A percentile compares a stretch with the other conserved stretches of the same genome.
phyloP scores from a whole-genome alignment of 1,284 basidiomycete species.

The Microbotryum scabiosae region DNA sequence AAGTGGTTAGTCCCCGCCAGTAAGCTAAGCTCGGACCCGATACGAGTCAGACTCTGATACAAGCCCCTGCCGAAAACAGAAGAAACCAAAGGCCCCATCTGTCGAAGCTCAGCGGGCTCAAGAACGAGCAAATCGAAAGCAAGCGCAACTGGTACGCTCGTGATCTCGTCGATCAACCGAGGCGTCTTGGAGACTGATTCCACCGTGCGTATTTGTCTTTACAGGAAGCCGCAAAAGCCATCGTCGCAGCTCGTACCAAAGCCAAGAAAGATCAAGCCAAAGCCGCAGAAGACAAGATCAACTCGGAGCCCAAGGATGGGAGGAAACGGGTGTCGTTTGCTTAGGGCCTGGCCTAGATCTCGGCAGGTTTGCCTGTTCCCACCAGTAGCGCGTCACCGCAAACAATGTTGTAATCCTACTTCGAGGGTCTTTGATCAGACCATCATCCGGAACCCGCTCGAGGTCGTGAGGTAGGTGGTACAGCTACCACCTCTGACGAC shows the following conservation, averaged over 20 bases:
- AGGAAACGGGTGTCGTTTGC: conserved; percentile 25
- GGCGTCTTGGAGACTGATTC: not conserved
- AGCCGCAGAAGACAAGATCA: not conserved
- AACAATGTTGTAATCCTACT: conserved; percentile 12
- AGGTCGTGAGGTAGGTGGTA: conserved; percentile 65
- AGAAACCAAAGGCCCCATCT: conserved; percentile 1
- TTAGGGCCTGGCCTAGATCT: not conserved
- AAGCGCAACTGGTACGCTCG: conserved; percentile 14
- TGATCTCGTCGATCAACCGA: not conserved
- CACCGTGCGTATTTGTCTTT: not conserved
- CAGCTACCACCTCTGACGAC: conserved; percentile 55
- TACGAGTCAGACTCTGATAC: not conserved
- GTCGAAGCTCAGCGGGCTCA: not conserved
- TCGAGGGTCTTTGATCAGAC: conserved; percentile 42
- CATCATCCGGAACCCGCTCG: conserved; percentile 39
- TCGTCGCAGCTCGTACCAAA: conserved; percentile 15
- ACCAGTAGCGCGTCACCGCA: not conserved
- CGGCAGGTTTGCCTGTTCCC: not conserved
- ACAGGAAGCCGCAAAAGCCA: conserved; percentile 18
- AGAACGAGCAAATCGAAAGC: not conserved
- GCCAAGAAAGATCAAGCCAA: conserved; percentile 15
- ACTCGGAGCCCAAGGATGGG: not conserved
- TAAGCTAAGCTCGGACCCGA: no score
- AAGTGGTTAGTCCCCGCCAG: conserved; percentile 1
- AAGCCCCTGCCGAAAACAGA: not conserved